Base-by-base conservation (phyloP, 2,329 filamentous ascomycete species). In the Fusarium mangiferae region DNA sequence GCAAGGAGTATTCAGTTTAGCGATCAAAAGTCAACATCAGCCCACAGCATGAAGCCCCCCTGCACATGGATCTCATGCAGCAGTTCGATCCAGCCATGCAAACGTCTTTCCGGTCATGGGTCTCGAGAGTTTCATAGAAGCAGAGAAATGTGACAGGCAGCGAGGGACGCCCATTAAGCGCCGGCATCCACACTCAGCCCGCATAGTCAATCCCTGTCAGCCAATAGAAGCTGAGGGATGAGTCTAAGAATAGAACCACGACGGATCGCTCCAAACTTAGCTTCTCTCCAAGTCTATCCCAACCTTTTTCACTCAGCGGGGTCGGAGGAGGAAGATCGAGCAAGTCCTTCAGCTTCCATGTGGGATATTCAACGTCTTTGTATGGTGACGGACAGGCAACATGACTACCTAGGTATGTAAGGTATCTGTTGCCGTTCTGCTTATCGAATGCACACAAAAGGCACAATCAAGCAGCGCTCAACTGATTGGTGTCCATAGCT, bases 231-330 rank as follows among this genome's bases (percentile, higher is more conserved):
- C 41, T 36, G 62, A 39, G 56, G 42, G n/a, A 62, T 65, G 49
- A 49, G 15, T 75, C 76, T 76, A 78, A 78, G 62, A 78, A 78
- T 78, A 78, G 76, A 75, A 59, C 52, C 51, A 55, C 56, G 24
- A 38, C 52, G 68, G 69, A 62, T 72, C 66, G 57, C 55, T 46
- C 28, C 35, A 39, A 61, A 61, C 35, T 24, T 38, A 35, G 46
- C 46, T 62, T 35, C 46, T 56, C 58, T 73, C 45, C 51, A 66
- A 52, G 63, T 65, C 55, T 73, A 68, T 73, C 72, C 70, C 55
- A 65, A 74, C 67, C 66, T 69, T 66, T 70, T 70, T 39, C 61
- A 62, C 64, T 44, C 70, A 62, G 73, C 56, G 72, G 74, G 74
- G 68, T 69, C 58, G 41, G 24, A 69, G 24, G 28, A 59, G 46